A percentile compares a stretch with the other conserved stretches of the same genome.
phyloP scores from a whole-genome alignment of 441 rosid genomes.

The Pelargonium cotyledonis region DNA sequence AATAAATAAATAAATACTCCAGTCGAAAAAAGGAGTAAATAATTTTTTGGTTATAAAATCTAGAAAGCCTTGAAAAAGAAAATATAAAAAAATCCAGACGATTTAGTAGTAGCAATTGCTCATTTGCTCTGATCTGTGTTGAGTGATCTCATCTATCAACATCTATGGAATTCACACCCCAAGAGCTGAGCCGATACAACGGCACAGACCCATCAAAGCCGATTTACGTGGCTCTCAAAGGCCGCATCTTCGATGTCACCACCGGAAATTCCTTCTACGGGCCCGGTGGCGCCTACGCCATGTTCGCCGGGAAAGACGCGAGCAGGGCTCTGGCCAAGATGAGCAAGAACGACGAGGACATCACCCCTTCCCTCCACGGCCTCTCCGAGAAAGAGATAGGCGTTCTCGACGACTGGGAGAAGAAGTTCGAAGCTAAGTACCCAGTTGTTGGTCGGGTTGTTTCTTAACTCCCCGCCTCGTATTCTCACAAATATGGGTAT shows the following conservation, averaged over 20 bases:
- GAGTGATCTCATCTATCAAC: too few species aligned
- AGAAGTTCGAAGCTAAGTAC: slow-evolving; percentile 78
- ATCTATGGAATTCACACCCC: slow-evolving; percentile 60
- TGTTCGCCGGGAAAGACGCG: slow-evolving; percentile 78
- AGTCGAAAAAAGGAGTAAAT: too few species aligned
- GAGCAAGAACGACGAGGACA: slow-evolving; percentile 82
- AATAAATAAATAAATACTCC: too few species aligned
- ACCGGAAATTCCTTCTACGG: slow-evolving; percentile 77
- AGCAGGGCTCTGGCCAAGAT: slow-evolving; percentile 82
- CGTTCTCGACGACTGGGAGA: slow-evolving; percentile 76
- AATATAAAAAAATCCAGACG: too few species aligned
- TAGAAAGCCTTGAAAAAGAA: too few species aligned
- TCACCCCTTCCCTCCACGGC: slow-evolving; percentile 50
- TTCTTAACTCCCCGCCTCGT: slow-evolving; percentile 20
- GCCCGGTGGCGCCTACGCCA: slow-evolving; percentile 54
- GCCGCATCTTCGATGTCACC: slow-evolving; percentile 70
- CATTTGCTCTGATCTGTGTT: too few species aligned
- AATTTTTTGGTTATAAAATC: too few species aligned
- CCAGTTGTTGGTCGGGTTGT: slow-evolving; percentile 67
- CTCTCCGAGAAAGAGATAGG: slow-evolving; percentile 70
- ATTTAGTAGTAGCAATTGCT: too few species aligned
- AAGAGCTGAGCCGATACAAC: slow-evolving; percentile 56
- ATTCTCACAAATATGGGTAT: too few species aligned
- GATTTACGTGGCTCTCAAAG: slow-evolving; percentile 72
- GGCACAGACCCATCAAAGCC: slow-evolving; percentile 72